phyloP scores from a whole-genome alignment of 2,329 filamentous ascomycete genomes.

The Exserohilum rostratum region DNA sequence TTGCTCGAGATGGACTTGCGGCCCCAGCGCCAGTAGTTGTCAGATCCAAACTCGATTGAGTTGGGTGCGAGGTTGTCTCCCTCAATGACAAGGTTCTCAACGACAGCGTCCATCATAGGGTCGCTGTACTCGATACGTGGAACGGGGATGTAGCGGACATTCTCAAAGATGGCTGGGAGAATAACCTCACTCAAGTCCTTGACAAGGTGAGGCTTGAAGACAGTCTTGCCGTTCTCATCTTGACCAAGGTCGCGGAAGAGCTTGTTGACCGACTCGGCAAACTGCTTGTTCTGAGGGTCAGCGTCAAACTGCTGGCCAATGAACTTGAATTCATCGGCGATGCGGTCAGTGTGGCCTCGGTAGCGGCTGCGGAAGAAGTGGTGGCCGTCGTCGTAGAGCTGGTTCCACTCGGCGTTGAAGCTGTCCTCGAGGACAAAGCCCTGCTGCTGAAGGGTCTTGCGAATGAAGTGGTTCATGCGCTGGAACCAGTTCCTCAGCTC shows the following conservation, averaged over 20 bases:
- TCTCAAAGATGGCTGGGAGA: conserved; percentile 80
- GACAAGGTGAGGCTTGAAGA: conserved; percentile 90
- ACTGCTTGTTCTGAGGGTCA: conserved; percentile 83
- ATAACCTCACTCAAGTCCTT: conserved; percentile 90
- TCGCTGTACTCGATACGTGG: conserved; percentile 94
- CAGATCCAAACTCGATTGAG: conserved; percentile 81
- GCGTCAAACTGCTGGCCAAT: conserved; percentile 86
- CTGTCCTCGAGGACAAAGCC: conserved; percentile 87
- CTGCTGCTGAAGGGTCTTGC: conserved; percentile 83
- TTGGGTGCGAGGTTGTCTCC: conserved; percentile 98
- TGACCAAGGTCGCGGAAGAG: conserved; percentile 90
- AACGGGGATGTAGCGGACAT: conserved; percentile 85
- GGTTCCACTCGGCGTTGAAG: conserved; percentile 81
- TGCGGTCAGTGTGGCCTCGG: conserved; percentile 79
- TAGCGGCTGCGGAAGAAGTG: conserved; percentile 91
- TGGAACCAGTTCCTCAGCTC: conserved; percentile 92
- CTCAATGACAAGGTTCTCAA: conserved; percentile 95
- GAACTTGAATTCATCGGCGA: conserved; percentile 91
- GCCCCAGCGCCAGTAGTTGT: conserved; percentile 95
- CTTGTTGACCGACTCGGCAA: conserved; percentile 76
- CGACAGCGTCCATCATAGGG: conserved; percentile 78
- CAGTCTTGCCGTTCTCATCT: conserved; percentile 79
- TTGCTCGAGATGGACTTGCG: conserved; percentile 84
- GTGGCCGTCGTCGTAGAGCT: conserved; percentile 81
- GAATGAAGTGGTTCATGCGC: conserved; percentile 75